These are phyloP conservation scores for Iberis pinnata DNA, from an alignment of 345 rosid species.

Conservation along the genomic window DNA sequence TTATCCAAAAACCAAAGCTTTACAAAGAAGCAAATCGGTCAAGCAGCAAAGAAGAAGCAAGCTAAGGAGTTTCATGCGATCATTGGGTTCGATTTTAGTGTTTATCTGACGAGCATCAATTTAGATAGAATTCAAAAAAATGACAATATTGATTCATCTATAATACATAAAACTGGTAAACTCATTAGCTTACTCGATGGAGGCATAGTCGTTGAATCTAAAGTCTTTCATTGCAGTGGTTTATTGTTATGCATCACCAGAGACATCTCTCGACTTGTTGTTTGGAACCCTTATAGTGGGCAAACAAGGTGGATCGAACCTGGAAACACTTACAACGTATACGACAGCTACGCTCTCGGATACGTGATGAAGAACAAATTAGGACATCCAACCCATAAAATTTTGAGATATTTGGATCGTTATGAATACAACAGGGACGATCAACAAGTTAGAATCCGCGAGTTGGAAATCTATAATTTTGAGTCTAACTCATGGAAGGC, in stretches of 20 bases:
- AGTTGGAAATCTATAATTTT: too few species aligned
- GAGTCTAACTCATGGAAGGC: too few species aligned
- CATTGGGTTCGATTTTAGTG: neutral
- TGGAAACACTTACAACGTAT: neutral
- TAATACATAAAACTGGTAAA: neutral
- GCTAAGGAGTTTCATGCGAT: neutral
- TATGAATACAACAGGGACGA: too few species aligned
- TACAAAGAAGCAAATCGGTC: neutral
- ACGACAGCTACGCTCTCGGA: neutral
- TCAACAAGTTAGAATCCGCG: too few species aligned
- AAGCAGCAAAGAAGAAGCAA: neutral
- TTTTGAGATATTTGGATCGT: neutral
- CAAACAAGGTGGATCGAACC: neutral
- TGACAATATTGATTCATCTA: neutral
- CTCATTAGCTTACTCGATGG: neutral
- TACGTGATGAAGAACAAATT: neutral
- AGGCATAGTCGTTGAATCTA: neutral
- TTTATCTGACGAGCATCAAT: neutral
- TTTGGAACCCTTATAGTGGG: constrained; percentile 6
- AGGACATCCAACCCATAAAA: neutral
- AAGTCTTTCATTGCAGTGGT: neutral
- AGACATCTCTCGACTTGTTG: neutral
- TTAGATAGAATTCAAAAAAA: neutral
- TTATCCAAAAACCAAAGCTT: neutral
- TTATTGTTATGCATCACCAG: constrained; percentile 8